Percentiles rank a stretch among this genome's conserved stretches.
Conservation (phyloP, 2,329 filamentous ascomycete genomes). For the Neopestalotiopsis sp. region DNA sequence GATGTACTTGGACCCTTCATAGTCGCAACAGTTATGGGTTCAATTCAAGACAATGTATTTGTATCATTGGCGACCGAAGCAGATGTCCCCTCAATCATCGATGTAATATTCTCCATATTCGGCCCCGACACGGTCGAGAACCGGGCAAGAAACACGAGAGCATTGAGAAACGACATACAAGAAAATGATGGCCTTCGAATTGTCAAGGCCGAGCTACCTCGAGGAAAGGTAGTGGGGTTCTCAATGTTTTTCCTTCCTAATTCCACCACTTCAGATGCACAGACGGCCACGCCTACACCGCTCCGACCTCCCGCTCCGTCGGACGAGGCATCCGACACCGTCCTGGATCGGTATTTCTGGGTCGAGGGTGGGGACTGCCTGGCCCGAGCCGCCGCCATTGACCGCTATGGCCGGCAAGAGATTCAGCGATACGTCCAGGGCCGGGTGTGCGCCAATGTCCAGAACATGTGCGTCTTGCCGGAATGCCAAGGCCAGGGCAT, state of each 20-base stretch:
- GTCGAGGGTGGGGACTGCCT: not conserved
- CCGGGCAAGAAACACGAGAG: not conserved
- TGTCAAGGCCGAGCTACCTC: conserved; percentile 4
- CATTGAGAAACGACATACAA: not conserved
- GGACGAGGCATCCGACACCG: not conserved
- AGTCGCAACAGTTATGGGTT: not conserved
- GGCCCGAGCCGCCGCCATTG: not conserved
- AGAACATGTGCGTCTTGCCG: conserved; percentile 3
- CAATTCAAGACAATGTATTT: not conserved
- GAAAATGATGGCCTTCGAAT: not conserved
- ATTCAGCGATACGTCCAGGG: not conserved
- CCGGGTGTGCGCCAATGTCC: not conserved
- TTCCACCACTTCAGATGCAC: not conserved
- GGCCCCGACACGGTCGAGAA: not conserved
- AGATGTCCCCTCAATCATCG: not conserved
- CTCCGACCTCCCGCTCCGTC: not conserved
- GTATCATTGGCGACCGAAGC: not conserved
- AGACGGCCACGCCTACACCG: not conserved
- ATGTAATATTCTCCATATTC: not conserved
- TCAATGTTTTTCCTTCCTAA: conserved; percentile 4
- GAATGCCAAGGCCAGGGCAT: not conserved
- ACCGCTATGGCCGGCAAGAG: not conserved
- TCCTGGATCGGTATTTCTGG: conserved; percentile 7
- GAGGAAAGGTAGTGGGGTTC: not conserved
- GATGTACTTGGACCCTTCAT: too few relatives aligned